These are phyloP conservation scores for Helianthus tuberosus DNA, from an alignment of 129 eudicot genomes.

Conservation along the genomic window DNA sequence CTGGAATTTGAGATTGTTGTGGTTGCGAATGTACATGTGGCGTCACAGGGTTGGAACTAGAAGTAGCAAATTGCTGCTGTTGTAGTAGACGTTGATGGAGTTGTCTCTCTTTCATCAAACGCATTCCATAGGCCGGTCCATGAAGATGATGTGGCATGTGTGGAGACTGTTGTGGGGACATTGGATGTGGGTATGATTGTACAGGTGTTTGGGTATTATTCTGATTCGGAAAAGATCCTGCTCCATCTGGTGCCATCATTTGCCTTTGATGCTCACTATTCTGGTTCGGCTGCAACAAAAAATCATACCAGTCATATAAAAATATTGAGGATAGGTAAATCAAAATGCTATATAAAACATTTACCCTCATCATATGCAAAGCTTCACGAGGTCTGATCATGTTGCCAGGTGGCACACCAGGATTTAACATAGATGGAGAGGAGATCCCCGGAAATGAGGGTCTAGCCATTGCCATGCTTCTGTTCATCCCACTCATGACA, in stretches of 20 bases:
- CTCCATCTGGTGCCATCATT: conserved; percentile 50
- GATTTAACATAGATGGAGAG: conserved; percentile 55
- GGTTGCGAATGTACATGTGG: conserved; percentile 56
- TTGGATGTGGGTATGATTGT: conserved; percentile 55
- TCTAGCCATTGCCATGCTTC: conserved; percentile 62
- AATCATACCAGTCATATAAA: not conserved
- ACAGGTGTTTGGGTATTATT: conserved; percentile 52
- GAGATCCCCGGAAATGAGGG: conserved; percentile 68
- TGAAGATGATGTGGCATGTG: conserved; percentile 68
- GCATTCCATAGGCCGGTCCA: conserved; percentile 67
- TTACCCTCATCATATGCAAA: conserved; percentile 68
- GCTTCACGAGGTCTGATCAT: conserved; percentile 66
- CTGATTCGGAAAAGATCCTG: conserved; percentile 56
- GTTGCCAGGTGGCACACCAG: conserved; percentile 47
- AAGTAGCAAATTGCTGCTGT: conserved; percentile 59
- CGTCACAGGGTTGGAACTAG: conserved; percentile 54
- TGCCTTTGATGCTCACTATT: conserved; percentile 65
- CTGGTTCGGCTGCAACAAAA: conserved; percentile 55
- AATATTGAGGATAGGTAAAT: not conserved
- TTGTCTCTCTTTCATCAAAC: conserved; percentile 73
- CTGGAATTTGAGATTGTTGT: conserved; percentile 43
- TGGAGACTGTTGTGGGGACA: conserved; percentile 68
- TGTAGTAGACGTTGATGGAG: conserved; percentile 63
- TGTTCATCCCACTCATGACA: conserved; percentile 46
- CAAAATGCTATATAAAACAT: not conserved